Conservation (phyloP, 345 rosid species). For the Abelmoschus esculentus region DNA sequence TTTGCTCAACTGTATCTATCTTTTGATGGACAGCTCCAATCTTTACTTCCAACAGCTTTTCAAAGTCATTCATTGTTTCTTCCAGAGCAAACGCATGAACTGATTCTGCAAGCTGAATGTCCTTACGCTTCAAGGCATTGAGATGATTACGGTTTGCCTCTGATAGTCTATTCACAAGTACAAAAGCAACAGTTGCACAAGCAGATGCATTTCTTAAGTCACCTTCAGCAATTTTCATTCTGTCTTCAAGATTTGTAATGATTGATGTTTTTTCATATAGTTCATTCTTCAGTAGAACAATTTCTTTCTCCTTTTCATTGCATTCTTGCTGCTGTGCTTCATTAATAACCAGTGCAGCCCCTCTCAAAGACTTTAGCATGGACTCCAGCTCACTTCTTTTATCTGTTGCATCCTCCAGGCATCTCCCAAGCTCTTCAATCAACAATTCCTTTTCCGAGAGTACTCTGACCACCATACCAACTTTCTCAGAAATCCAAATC, state of each 20-base stretch:
- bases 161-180: conserved; percentile 61
- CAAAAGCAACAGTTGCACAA: conserved; percentile 76
- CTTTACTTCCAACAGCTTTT: conserved; percentile 32
- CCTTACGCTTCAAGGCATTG: conserved; percentile 42
- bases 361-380: conserved; percentile 80
- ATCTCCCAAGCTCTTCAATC: conserved; percentile 74
- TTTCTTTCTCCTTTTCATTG: conserved; percentile 61
- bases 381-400: conserved; percentile 61
- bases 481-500: conserved; percentile 82
- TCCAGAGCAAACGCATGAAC: conserved; percentile 42
- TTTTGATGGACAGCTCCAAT: conserved; percentile 40
- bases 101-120: conserved; percentile 23
- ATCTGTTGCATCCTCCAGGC: conserved; percentile 73
- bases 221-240: conserved; percentile 46
- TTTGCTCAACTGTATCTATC: conserved; percentile 36
- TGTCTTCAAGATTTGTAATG: conserved; percentile 44
- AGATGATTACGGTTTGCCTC: conserved; percentile 36
- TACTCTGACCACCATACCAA: conserved; percentile 51
- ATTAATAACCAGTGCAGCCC: conserved; percentile 70
- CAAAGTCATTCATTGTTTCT: conserved; percentile 29
- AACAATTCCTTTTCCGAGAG: conserved; percentile 62
- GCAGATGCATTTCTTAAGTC: conserved; percentile 39
- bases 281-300: conserved; percentile 45
- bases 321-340: conserved; percentile 86
- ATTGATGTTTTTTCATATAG: conserved; percentile 38